Conservation (phyloP, 2,329 filamentous ascomycete genomes). For the Penicillium sp. region DNA sequence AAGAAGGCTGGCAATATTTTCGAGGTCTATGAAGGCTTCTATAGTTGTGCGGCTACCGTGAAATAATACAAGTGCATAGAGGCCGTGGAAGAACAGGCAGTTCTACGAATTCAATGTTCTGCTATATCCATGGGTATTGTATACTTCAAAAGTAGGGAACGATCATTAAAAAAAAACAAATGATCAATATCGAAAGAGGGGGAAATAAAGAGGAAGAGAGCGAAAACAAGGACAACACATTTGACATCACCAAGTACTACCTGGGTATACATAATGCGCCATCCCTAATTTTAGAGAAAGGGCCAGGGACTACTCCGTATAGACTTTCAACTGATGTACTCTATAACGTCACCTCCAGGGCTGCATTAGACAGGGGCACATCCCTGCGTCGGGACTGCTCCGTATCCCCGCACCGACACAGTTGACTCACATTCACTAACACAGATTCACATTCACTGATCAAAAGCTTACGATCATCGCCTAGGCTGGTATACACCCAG, state of each 20-base stretch:
- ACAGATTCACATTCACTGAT: background rate
- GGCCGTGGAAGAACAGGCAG: background rate
- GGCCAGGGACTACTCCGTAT: background rate
- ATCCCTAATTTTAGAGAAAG: background rate
- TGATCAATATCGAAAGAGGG: background rate
- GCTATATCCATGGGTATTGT: slow-evolving; percentile 6
- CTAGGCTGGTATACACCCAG: too few species aligned
- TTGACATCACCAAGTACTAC: slow-evolving; percentile 8
- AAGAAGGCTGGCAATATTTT: background rate
- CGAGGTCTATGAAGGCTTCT: too few species aligned
- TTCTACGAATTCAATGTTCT: background rate
- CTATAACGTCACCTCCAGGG: slow-evolving; percentile 18
- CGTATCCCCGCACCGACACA: background rate
- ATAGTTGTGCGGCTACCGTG: background rate
- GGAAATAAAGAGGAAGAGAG: background rate
- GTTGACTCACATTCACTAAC: background rate
- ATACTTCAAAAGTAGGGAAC: background rate
- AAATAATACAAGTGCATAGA: background rate
- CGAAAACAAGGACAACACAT: background rate
- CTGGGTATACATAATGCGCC: too few species aligned
- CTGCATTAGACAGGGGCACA: background rate
- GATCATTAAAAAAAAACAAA: background rate
- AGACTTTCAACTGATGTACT: background rate
- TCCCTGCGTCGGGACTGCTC: background rate
- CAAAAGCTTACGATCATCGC: background rate